A percentile compares a stretch with the other conserved stretches of the same genome.
These are phyloP conservation scores for Phoenix dactylifera DNA, from an alignment of 176 grass and related monocot genomes.

Conservation along the genomic window DNA sequence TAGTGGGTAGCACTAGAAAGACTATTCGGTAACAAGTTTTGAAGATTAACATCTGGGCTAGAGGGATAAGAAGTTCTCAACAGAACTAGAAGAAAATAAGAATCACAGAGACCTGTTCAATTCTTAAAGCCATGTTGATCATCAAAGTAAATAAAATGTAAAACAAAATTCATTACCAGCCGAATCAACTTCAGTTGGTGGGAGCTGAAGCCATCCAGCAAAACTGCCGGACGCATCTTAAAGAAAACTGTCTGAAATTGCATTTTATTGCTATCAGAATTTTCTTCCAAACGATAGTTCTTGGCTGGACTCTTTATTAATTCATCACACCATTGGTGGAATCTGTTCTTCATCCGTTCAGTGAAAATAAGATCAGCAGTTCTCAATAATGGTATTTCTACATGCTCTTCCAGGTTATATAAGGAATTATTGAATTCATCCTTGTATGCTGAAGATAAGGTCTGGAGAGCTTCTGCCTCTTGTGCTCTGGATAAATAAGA, in stretches of 20 bases:
- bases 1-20: too few relatives aligned
- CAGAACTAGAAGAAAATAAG: too few relatives aligned
- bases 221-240: conserved; percentile 65
- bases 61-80: too few relatives aligned
- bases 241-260: conserved; percentile 75
- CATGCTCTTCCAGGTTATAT: conserved; percentile 27
- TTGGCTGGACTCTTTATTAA: conserved; percentile 36
- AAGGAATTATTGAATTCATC: conserved; percentile 24
- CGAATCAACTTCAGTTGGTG: conserved; percentile 75
- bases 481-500: conserved; percentile 99
- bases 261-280: conserved; percentile 12
- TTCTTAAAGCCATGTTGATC: too few relatives aligned
- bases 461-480: conserved; percentile 49
- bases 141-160: too few relatives aligned
- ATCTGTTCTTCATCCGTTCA: conserved; percentile 66
- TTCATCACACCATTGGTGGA: conserved; percentile 50
- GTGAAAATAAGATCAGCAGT: conserved; percentile 65
- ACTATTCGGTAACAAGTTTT: too few relatives aligned
- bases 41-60: too few relatives aligned
- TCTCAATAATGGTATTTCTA: conserved; percentile 34
- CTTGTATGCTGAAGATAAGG: conserved; percentile 29
- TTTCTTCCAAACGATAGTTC: conserved; percentile 23
- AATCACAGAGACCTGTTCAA: too few relatives aligned
- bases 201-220: conserved; percentile 65
- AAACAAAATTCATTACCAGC: conserved; percentile 33